These are phyloP conservation scores for Cylindrotheca closterium DNA, from an alignment of 108 stramenopile species.

Conservation along the genomic window DNA sequence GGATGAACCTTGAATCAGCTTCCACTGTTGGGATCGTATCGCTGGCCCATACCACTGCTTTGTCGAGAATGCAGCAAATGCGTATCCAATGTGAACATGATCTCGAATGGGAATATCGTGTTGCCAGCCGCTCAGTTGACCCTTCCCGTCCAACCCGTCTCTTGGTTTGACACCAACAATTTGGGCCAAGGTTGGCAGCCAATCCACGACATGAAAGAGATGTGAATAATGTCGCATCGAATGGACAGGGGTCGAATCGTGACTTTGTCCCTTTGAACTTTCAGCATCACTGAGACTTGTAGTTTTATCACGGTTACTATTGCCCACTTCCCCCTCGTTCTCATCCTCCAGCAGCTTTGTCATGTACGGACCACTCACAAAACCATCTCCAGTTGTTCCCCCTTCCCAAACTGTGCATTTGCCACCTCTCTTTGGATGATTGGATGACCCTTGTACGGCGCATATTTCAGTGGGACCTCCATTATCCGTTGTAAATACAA, in stretches of 20 bases:
- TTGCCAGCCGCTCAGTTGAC: constrained; percentile 15
- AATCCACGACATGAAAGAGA: constrained; percentile 47
- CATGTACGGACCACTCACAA: constrained; percentile 35
- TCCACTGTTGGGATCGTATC: constrained; percentile 32
- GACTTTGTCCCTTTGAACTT: neutral
- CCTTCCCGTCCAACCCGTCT: constrained; percentile 30
- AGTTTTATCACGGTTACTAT: neutral
- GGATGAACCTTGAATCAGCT: constrained; percentile 27
- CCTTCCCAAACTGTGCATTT: constrained; percentile 62
- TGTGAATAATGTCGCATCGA: constrained; percentile 17
- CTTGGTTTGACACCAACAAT: constrained; percentile 14
- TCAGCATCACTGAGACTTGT: neutral
- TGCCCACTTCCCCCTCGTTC: neutral
- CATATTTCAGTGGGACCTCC: constrained; percentile 39
- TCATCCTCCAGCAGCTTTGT: neutral
- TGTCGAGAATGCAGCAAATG: neutral
- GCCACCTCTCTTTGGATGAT: constrained; percentile 50
- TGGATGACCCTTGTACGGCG: constrained; percentile 32
- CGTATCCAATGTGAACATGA: constrained; percentile 35
- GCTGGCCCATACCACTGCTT: constrained; percentile 34
- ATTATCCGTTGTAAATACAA: constrained; percentile 64
- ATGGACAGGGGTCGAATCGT: neutral
- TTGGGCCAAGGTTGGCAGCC: constrained; percentile 40
- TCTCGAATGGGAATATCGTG: constrained; percentile 10
- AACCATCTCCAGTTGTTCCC: constrained; percentile 45